Percentiles rank a stretch among this genome's conserved stretches.
These are phyloP conservation scores for Colletotrichum theobromicola DNA, from an alignment of 2,329 filamentous ascomycete species.

Conservation along the genomic window DNA sequence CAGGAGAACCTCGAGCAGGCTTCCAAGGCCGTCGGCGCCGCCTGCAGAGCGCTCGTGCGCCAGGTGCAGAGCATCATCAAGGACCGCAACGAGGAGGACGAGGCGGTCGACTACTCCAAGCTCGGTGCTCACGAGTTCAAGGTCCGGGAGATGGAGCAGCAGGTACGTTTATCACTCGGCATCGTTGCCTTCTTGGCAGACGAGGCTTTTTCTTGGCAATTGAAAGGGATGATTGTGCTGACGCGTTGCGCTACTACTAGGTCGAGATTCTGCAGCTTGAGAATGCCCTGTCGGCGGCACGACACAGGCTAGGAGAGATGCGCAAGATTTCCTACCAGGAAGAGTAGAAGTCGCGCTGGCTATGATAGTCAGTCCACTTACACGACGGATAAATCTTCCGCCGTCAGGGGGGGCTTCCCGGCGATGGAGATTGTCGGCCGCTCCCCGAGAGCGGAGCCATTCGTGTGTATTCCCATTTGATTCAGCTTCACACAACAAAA, in stretches of 20 bases:
- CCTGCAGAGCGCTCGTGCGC: slow-evolving; percentile 85
- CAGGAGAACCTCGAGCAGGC: slow-evolving; percentile 91
- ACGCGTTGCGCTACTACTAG: slow-evolving; percentile 47
- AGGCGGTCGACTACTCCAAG: slow-evolving; percentile 85
- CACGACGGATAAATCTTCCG: not conserved
- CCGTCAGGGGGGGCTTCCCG: not conserved
- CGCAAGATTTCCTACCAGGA: slow-evolving; percentile 95
- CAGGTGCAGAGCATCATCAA: slow-evolving; percentile 96
- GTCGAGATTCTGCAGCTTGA: slow-evolving; percentile 97
- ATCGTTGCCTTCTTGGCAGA: not conserved
- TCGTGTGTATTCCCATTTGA: not conserved
- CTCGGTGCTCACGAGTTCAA: slow-evolving; percentile 97
- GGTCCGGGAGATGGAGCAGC: slow-evolving; percentile 98
- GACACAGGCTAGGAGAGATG: slow-evolving; percentile 93
- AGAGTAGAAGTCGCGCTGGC: slow-evolving; percentile 49
- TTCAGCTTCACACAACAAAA: not conserved
- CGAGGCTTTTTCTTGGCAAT: not conserved
- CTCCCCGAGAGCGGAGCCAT: not conserved
- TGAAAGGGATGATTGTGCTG: not conserved
- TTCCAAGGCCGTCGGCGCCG: slow-evolving; percentile 89
- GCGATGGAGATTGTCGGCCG: not conserved
- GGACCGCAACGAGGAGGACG: slow-evolving; percentile 80
- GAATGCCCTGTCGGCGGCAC: slow-evolving; percentile 80
- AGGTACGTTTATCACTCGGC: slow-evolving; percentile 63
- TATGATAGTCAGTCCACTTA: not conserved